Evolutionary conservation across 73 alveolate genomes (phyloP), one percentile per base, ranked within the genome.

Genomic region (Stentor roeselii): DNA sequence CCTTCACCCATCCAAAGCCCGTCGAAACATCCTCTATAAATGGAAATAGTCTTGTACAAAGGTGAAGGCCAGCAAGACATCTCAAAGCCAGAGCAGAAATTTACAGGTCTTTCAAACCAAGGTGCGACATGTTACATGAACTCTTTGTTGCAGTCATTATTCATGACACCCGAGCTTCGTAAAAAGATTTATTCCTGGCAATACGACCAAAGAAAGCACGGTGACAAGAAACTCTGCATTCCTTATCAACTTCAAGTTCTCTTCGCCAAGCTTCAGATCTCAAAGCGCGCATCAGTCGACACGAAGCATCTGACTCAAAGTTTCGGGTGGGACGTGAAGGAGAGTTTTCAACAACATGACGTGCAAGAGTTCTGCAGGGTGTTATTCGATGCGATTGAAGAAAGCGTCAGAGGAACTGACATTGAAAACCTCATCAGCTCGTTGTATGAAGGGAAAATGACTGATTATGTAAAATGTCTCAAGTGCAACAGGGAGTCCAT

Each of bases 311-410:
- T 92, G 50, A 92, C 95, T 3, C 80, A 84, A 60, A 59, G 90
- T 31, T 92, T 92, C 67, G 83, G 88, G 38, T 92, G 97, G 95
- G 92, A 87, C 42, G 32, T 75, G 0, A 21, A 59, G 32, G 86
- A 84, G 36, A 77, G 89, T 35, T 78, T 84, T 38, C 89, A 92
- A 61, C 92, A 92, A 86, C 95, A 92, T 59, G 97, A 92, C 42
- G 86, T 87, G 39, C 93, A 91, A 84, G 96, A 91, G 83, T 92
- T 96, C 90, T 96, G 99, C 85, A 59, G 98, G 50, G 98, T 95
- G 60, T 91, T 96, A 67, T 96, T 96, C 78, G 98, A 96, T 84
- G 99, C 99, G 3, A 92, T 96, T 58, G 98, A 96, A 87, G 67
- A 90, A 59, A 84, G 95, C 82, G 87, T 90, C 77, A 91, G 87